Conservation (phyloP, 116 monocot species). For the Iris pallida region DNA sequence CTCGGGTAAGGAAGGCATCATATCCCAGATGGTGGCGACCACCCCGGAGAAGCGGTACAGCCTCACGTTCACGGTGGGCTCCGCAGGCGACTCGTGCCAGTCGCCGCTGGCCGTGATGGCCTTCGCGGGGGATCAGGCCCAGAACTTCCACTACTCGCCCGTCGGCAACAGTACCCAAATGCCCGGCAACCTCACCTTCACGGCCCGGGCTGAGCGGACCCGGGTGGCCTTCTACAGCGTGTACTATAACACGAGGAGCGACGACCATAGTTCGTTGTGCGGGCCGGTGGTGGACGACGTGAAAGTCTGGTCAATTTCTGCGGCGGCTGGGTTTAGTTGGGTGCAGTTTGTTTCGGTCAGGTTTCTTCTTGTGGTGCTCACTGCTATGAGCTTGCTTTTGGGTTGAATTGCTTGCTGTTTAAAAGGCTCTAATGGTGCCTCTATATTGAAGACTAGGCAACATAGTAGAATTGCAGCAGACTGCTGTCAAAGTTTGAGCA, state of each 20-base stretch:
- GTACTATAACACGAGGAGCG: constrained; percentile 88
- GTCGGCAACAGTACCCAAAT: constrained; percentile 56
- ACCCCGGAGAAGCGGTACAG: constrained; percentile 63
- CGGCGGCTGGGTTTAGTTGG: background rate
- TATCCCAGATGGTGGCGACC: constrained; percentile 91
- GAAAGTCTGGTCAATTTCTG: constrained; percentile 41
- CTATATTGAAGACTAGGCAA: too few relatives aligned
- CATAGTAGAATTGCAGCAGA: too few relatives aligned
- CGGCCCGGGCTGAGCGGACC: constrained; percentile 66
- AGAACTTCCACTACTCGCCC: constrained; percentile 69
- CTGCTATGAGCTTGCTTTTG: background rate
- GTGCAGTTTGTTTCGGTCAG: background rate
- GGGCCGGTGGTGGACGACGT: constrained; percentile 86
- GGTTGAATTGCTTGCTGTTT: background rate
- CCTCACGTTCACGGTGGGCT: constrained; percentile 62
- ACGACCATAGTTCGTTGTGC: constrained; percentile 81
- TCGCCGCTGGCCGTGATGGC: constrained; percentile 84
- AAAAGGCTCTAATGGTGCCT: too few relatives aligned
- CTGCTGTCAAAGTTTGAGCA: too few relatives aligned
- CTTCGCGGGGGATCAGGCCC: constrained; percentile 81
- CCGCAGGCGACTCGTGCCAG: constrained; percentile 73
- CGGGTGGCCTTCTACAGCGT: constrained; percentile 86
- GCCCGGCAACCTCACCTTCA: constrained; percentile 68
- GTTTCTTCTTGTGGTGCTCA: background rate
- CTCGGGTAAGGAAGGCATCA: constrained; percentile 91